Evolutionary conservation across 2,329 filamentous ascomycete species (phyloP), one percentile per base, ranked within the genome.

Genomic region (Scorias spongiosa): DNA sequence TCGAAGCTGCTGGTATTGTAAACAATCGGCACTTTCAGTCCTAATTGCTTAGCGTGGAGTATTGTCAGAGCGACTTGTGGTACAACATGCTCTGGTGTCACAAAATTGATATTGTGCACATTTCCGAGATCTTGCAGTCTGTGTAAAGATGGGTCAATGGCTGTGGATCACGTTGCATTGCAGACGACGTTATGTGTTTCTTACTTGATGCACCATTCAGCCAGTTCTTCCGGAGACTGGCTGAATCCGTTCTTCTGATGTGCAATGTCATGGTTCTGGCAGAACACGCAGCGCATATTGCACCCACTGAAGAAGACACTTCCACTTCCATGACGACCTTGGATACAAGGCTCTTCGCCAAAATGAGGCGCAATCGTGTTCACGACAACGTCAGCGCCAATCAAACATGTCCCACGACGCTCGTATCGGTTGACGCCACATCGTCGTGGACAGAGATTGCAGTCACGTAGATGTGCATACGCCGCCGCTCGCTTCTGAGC

Each of bases 1-100:
- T 93, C 85, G 56, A 84, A 93, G 10, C 80, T 78, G 0, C 81
- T 87, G 0, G 84, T 88, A 56, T 93, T 93, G 69, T 93, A 91
- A 29, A 93, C 72, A 52, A 93, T 80, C 1, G 84, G 84, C 10
- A 89, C 55, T 3, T 66, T 71, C 9, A 91, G 64, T 0, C 84
- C 84, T 30, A 80, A 66, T 20, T 84, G 77, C 40, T 74, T 71
- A 0, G 84, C 84, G 48, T 81, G 72, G 18, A 93, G 67, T 52
- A 91, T 84, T 11, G 79, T 80, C 29, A 91, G 66, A 1, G 76
- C 83, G 9, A 91, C 82, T 58, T 91, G 85, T 0, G 85, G 84
- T 3, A 87, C 84, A 14, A 93, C 82, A 59, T 93, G 86, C 58
- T 93, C 85, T 0, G 85, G 84, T 0, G 84, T 93, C 46, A 93